Evolutionary conservation across 2,329 filamentous ascomycete genomes (phyloP), one percentile per base, ranked within the genome.

Genomic region (Endothia cerciana): DNA sequence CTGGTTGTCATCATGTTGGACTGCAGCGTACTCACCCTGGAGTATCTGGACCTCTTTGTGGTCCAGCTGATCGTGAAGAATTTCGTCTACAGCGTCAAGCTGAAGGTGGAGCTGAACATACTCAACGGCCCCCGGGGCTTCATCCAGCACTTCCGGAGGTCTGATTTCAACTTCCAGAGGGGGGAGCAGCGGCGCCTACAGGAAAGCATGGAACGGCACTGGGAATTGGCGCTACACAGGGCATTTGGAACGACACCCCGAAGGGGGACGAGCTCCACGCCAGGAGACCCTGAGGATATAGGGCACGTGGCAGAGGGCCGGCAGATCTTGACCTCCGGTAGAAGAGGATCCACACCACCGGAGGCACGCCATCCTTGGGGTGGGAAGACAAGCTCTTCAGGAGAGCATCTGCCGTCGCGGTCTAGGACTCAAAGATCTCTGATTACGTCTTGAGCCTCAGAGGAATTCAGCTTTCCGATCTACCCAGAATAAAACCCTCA

Each of bases 91-190:
- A 77, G 75, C 55, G 72, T 82, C 69, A 82, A 82, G 69, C 76
- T 85, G 49, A 84, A 85, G 67, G 78, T 86, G n/a, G 86, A 88
- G 73, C 82, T 83, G 68, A 81, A 83, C 19, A 81, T 88, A 49
- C 75, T 88, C 11, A 77, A 84, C 36, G 76, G 75, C 15, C 74
- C 81, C 4, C 64, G 64, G 49, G 51, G 63, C 8, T 58, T 62
- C 19, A 55, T 65, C 25, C 64, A 56, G 25, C 64, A 62, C 1
- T 58, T 63, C 3, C 55, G 64, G 43, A 38, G 22, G 19, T 33
- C 47, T 2, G 64, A 65, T 25, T 51, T 59, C 15, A 30, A 19
- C 6, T 51, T 63, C n/a, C 51, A 51, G 5, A 30, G 45, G 2
- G 58, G 63, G 43, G 51, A 65, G 60, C 49, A 62, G 28, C 56